Evolutionary conservation across 2,329 filamentous ascomycete species (phyloP).

Genomic region (Aspergillus fijiensis): DNA sequence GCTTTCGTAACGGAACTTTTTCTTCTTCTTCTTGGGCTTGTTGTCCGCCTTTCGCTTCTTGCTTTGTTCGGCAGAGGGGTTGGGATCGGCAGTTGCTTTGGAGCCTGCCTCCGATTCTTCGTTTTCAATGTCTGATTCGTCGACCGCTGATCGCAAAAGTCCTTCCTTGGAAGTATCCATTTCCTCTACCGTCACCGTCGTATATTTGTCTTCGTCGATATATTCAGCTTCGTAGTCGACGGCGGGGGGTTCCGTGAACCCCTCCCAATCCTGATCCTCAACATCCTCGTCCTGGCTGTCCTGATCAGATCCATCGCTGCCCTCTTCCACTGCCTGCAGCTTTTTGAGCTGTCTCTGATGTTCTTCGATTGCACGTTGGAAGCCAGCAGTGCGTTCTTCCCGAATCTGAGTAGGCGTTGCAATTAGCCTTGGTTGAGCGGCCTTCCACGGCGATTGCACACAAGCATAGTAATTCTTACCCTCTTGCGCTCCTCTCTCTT

Average conservation of each 20-base stretch:
- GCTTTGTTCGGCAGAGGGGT: conserved; percentile 50
- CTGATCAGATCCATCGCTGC: conserved; percentile 24
- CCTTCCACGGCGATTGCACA: neutral
- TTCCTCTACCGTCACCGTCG: conserved; percentile 88
- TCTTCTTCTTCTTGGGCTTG: conserved; percentile 76
- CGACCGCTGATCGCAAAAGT: conserved; percentile 55
- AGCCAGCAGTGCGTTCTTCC: conserved; percentile 76
- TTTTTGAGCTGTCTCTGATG: conserved; percentile 70
- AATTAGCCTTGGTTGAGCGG: neutral
- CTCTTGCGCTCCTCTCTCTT: conserved; percentile 71
- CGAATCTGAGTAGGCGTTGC: conserved; percentile 60
- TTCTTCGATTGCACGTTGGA: conserved; percentile 76
- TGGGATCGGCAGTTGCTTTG: conserved; percentile 29
- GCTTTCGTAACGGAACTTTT: conserved; percentile 88
- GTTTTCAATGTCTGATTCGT: conserved; percentile 29
- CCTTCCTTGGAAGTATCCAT: conserved; percentile 77
- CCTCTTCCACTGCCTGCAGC: conserved; percentile 48
- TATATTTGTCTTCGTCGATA: conserved; percentile 93
- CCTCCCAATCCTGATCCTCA: conserved; percentile 62
- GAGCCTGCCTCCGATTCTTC: conserved; percentile 30
- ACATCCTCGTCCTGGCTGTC: conserved; percentile 34
- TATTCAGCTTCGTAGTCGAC: conserved; percentile 89
- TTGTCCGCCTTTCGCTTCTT: conserved; percentile 44
- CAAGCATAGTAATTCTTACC: conserved; percentile 50
- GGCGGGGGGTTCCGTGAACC: conserved; percentile 55